Base-by-base conservation (phyloP, 768 basidiomycete genomes). In the Suillus plorans region DNA sequence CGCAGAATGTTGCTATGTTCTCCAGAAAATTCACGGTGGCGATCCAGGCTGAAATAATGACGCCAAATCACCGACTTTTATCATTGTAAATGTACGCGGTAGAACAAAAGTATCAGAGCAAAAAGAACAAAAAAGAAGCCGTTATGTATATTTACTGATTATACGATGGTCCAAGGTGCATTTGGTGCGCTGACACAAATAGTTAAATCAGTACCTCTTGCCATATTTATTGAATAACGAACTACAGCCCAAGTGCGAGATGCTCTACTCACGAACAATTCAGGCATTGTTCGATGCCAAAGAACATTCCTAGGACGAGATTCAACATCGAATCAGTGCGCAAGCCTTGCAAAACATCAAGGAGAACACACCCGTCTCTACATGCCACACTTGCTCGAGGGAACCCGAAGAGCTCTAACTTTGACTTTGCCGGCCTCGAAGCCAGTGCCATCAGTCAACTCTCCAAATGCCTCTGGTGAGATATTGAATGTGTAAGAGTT, bases 361-460 rank as follows among this genome's bases (percentile, higher is more conserved):
- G n/a, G 10, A 12, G 39, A 58, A 58, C 57, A 5, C 16, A 61
- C 63, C 45, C 52, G 50, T 37, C 6, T 42, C 53, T 53, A 65
- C 28, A 65, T 20, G 31, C 64, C 64, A 44, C 64, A 65, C 37
- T 22, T 36, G 64, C n/a, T 37, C n/a, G 16, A 1, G 13, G 22
- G 1, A 18, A 65, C 63, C 31, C 34, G 64, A 49, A 42, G 18
- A 12, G 63, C 64, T 41, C 36, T 65, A 5, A 41, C 64, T 25
- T 16, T n/a, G 12, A 65, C 63, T 22, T 31, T 63, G 9, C 64
- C 64, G 5, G 53, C 8, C 16, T 13, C 62, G 36, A 52, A 53
- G 20, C 41, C 64, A 14, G 28, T 31, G 20, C n/a, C 22, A n/a
- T 44, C 44, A 16, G 39, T 53, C 31, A 65, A 39, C 10, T 22